Evolutionary conservation across 192 early-diverging fungal genomes (phyloP).

Genomic region (Gonapodya prolifera): DNA sequence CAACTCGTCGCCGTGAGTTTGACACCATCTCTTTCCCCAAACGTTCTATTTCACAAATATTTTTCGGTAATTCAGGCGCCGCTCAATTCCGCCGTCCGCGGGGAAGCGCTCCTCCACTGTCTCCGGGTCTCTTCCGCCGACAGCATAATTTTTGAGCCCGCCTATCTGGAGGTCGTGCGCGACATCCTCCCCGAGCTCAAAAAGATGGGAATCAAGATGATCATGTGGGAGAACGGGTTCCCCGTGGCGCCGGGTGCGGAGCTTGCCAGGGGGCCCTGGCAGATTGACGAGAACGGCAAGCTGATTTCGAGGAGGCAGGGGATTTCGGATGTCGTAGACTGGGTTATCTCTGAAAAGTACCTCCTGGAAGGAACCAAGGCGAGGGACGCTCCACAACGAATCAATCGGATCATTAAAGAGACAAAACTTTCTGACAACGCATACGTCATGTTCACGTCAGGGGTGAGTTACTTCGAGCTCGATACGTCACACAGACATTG

Average conservation of each 20-base stretch:
- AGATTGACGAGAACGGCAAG: not conserved
- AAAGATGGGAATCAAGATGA: not conserved
- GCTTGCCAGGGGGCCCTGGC: not conserved
- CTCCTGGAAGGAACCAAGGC: not conserved
- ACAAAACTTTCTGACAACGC: not conserved
- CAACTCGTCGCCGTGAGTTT: not conserved
- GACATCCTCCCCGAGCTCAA: not conserved
- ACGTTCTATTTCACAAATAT: not conserved
- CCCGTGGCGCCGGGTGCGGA: not conserved
- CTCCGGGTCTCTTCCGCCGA: not conserved
- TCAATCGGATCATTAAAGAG: not conserved
- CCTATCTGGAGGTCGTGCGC: not conserved
- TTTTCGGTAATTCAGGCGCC: not conserved
- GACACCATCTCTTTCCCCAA: not conserved
- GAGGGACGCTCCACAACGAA: not conserved
- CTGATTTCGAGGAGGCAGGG: not conserved
- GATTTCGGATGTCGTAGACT: not conserved
- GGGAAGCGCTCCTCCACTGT: not conserved
- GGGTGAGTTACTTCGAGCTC: too few species aligned
- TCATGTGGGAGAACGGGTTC: not conserved
- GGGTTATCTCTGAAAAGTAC: not conserved
- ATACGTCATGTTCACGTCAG: conserved; percentile 5
- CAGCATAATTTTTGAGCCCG: not conserved
- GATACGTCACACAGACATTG: not conserved
- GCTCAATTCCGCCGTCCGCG: not conserved